These are phyloP conservation scores for Alternaria atra DNA, from an alignment of 2,329 filamentous ascomycete genomes.

Conservation along the genomic window DNA sequence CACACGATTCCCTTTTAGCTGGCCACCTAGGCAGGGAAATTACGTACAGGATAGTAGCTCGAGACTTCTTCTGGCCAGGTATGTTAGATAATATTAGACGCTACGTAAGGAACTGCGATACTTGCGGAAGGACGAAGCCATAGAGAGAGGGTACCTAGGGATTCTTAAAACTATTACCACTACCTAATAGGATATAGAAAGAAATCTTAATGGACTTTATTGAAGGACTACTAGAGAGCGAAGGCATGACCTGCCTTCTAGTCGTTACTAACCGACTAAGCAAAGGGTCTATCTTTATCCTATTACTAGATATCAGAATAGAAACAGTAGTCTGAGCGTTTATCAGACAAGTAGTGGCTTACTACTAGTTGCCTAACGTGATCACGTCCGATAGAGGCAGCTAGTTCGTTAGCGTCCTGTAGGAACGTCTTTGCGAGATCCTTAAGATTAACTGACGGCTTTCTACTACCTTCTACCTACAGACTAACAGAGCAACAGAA, in stretches of 20 bases:
- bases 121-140: no score
- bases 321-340: no score
- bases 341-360: no score
- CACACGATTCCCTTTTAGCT: neutral
- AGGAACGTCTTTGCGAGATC: neutral
- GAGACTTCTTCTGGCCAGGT: neutral
- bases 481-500: slow-evolving; percentile 7
- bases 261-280: neutral
- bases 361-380: no score
- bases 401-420: neutral
- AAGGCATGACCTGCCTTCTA: neutral
- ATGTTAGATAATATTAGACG: no score
- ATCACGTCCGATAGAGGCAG: neutral
- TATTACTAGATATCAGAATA: no score
- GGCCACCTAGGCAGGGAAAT: neutral
- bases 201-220: slow-evolving; percentile 11
- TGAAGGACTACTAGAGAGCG: neutral
- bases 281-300: no score
- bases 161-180: no score
- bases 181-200: no score
- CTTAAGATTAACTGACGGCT: neutral
- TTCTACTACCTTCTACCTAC: slow-evolving; percentile 3
- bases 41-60: neutral
- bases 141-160: no score
- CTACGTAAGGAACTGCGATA: no score